Conservation (phyloP, 139 green algal genomes). For the Picochlorum sp. region DNA sequence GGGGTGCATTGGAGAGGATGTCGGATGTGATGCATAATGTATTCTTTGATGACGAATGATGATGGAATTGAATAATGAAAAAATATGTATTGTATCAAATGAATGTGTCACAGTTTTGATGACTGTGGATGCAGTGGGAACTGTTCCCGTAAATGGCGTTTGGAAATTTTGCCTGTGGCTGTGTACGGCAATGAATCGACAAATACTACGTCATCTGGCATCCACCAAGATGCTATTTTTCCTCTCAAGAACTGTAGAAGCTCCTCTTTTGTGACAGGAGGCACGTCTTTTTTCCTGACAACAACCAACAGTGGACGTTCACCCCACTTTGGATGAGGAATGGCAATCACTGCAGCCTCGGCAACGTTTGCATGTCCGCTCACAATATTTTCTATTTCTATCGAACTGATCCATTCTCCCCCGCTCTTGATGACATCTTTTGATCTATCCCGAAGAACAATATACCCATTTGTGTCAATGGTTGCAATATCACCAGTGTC, state of each 20-base stretch:
- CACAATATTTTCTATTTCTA: conserved; percentile 52
- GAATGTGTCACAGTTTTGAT: too few species aligned
- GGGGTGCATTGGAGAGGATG: neutral
- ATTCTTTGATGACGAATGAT: neutral
- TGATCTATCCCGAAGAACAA: conserved; percentile 54
- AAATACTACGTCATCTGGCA: conserved; percentile 62
- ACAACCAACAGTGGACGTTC: conserved; percentile 73
- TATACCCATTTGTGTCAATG: conserved; percentile 56
- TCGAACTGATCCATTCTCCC: conserved; percentile 59
- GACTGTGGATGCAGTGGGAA: neutral
- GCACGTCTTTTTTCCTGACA: conserved; percentile 24
- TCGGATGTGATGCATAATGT: conserved; percentile 3
- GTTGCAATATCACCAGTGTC: conserved; percentile 68
- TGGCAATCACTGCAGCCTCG: conserved; percentile 2
- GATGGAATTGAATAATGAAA: too few species aligned
- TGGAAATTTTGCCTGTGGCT: conserved; percentile 50
- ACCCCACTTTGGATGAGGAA: conserved; percentile 50
- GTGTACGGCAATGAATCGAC: conserved; percentile 67
- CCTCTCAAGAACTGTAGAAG: conserved; percentile 33
- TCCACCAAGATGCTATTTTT: conserved; percentile 48
- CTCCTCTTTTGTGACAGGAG: conserved; percentile 17
- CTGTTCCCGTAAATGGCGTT: conserved; percentile 8
- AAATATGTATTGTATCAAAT: too few species aligned
- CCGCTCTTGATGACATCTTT: conserved; percentile 84
- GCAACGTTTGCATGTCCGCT: conserved; percentile 35